These are phyloP conservation scores for Agrocybe pediades DNA, from an alignment of 768 basidiomycete genomes.

Conservation along the genomic window DNA sequence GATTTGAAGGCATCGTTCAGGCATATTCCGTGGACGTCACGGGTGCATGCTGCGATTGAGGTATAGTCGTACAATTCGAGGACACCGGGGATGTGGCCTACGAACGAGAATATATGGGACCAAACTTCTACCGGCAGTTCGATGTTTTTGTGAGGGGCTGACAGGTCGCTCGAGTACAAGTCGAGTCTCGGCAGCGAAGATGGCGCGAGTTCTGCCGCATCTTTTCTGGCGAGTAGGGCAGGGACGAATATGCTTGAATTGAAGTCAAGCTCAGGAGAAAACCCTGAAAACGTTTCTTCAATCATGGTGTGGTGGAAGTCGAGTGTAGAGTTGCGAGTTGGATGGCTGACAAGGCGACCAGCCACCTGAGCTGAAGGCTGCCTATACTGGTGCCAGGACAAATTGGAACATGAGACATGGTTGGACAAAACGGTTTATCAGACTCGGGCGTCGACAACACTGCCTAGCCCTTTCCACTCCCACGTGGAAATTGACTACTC, in stretches of 20 bases:
- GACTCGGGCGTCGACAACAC: not conserved
- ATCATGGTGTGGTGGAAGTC: not conserved
- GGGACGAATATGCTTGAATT: not conserved
- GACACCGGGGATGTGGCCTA: slow-evolving; percentile 24
- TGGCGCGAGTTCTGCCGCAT: not conserved
- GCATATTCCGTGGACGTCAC: slow-evolving; percentile 23
- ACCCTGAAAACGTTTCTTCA: not conserved
- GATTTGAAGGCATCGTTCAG: slow-evolving; percentile 15
- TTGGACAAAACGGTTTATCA: not conserved
- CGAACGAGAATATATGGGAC: slow-evolving; percentile 23
- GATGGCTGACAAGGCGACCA: not conserved
- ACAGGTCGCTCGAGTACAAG: not conserved
- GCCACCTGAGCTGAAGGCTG: not conserved
- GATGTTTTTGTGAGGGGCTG: not conserved
- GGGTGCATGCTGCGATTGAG: slow-evolving; percentile 25
- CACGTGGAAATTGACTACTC: too few relatives aligned
- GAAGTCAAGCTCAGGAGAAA: not conserved
- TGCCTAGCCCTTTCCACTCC: not conserved
- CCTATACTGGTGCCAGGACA: not conserved
- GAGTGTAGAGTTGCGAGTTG: not conserved
- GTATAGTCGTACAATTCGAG: slow-evolving; percentile 20
- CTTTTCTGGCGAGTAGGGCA: not conserved
- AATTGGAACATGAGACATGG: not conserved
- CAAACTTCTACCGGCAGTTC: slow-evolving; percentile 27
- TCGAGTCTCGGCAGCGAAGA: not conserved